A percentile compares a stretch with the other conserved stretches of the same genome.
Evolutionary conservation across 1,284 basidiomycete genomes (phyloP).

Genomic region (Tylopilus sp.): DNA sequence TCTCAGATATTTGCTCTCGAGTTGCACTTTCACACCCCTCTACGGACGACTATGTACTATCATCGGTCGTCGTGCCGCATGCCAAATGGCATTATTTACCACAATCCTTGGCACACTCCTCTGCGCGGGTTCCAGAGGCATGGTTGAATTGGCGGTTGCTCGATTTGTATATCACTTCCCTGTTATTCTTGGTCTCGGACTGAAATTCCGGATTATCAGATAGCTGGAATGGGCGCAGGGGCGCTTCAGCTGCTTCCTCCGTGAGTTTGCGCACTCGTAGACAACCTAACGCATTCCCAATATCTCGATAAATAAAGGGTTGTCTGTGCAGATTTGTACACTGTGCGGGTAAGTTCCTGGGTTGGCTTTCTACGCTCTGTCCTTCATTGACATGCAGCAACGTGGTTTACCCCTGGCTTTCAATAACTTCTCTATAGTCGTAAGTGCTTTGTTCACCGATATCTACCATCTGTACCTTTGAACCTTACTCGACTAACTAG

Average conservation of each 20-base stretch:
- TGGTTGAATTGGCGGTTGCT: slow-evolving; percentile 19
- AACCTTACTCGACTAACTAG: slow-evolving; percentile 1
- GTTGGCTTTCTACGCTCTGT: neutral
- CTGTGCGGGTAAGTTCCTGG: slow-evolving; percentile 17
- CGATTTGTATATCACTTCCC: slow-evolving; percentile 22
- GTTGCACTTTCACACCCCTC: slow-evolving; percentile 30
- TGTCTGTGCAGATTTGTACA: slow-evolving; percentile 28
- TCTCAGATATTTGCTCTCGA: slow-evolving; percentile 27
- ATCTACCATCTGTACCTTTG: neutral
- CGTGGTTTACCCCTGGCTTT: slow-evolving; percentile 25
- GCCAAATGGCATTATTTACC: slow-evolving; percentile 22
- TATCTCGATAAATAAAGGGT: slow-evolving; percentile 11
- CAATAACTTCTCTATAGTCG: slow-evolving; percentile 15
- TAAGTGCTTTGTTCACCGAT: neutral
- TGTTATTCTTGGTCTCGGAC: neutral
- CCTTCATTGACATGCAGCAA: slow-evolving; percentile 8
- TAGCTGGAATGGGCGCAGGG: slow-evolving; percentile 25
- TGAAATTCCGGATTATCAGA: slow-evolving; percentile 12
- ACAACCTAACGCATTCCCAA: neutral
- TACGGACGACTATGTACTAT: slow-evolving; percentile 30
- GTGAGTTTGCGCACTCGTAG: slow-evolving; percentile 8
- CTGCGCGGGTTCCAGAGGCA: slow-evolving; percentile 21
- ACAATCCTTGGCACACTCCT: slow-evolving; percentile 24
- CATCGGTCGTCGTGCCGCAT: slow-evolving; percentile 21
- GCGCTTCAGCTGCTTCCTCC: slow-evolving; percentile 20